A percentile compares a stretch with the other conserved stretches of the same genome.
phyloP scores from a whole-genome alignment of 257 asterid genomes.

The Nemophila menziesii region DNA sequence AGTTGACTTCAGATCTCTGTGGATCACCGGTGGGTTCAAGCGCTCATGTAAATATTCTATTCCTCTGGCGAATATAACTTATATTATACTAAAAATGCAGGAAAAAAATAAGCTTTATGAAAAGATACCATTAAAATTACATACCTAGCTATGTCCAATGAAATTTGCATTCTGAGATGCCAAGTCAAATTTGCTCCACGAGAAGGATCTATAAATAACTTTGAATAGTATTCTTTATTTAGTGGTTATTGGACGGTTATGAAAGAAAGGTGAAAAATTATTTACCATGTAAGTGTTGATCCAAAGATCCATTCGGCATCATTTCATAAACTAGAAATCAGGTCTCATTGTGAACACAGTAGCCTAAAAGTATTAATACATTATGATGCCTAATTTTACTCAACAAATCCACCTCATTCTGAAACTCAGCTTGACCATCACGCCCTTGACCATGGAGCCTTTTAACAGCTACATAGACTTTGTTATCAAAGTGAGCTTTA shows the following conservation, averaged over 20 bases:
- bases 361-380: constrained; percentile 70
- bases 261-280: no score
- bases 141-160: constrained; percentile 90
- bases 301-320: constrained; percentile 82
- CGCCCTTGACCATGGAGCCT: constrained; percentile 42
- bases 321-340: constrained; percentile 73
- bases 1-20: constrained; percentile 78
- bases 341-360: constrained; percentile 50
- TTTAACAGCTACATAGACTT: constrained; percentile 60
- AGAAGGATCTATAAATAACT: constrained; percentile 42
- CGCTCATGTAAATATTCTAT: constrained; percentile 81
- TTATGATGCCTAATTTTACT: constrained; percentile 75
- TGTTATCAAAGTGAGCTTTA: constrained; percentile 56
- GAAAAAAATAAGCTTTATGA: neutral
- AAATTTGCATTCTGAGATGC: constrained; percentile 86
- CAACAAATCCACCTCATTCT: constrained; percentile 74
- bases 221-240: neutral
- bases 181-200: constrained; percentile 58
- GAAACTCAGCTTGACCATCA: constrained; percentile 56
- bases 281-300: constrained; percentile 74
- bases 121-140: neutral
- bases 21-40: constrained; percentile 78
- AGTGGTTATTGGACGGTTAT: no score
- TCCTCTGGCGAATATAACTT: constrained; percentile 47
- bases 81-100: neutral